Percentiles rank a stretch among this genome's conserved stretches.
Evolutionary conservation across 2,329 filamentous ascomycete genomes (phyloP).

Genomic region (Talaromyces sp.): DNA sequence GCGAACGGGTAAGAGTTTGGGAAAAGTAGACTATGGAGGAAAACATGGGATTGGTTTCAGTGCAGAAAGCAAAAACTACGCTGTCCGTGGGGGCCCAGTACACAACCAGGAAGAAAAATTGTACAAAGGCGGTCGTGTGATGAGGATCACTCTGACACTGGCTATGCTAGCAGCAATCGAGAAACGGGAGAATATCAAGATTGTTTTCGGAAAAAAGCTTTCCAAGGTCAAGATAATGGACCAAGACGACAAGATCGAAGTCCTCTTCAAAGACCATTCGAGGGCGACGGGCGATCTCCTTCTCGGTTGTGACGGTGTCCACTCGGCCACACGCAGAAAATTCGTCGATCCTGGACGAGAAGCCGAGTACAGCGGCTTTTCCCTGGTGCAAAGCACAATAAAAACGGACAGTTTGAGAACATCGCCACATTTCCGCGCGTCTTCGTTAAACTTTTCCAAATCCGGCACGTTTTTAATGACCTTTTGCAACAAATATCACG

Average conservation of each 20-base stretch:
- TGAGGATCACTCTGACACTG: conserved; percentile 36
- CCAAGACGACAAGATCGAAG: not conserved
- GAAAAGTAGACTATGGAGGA: conserved; percentile 33
- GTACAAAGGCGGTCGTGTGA: conserved; percentile 36
- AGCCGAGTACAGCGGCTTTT: conserved; percentile 37
- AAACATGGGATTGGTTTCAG: conserved; percentile 31
- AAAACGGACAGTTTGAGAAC: conserved; percentile 16
- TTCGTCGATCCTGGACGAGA: conserved; percentile 30
- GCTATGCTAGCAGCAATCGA: conserved; percentile 35
- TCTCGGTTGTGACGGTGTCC: conserved; percentile 37
- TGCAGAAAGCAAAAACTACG: not conserved
- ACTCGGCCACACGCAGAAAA: conserved; percentile 31
- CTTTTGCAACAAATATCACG: conserved; percentile 30
- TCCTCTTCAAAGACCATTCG: conserved; percentile 31
- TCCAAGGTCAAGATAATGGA: conserved; percentile 20
- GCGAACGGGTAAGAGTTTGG: conserved; percentile 33
- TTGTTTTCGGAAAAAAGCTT: conserved; percentile 39
- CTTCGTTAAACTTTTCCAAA: conserved; percentile 34
- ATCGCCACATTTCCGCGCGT: conserved; percentile 31
- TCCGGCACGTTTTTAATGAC: conserved; percentile 35
- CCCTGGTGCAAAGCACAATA: conserved; percentile 32
- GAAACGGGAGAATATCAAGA: conserved; percentile 28
- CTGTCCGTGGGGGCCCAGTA: not conserved
- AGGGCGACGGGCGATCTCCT: conserved; percentile 29
- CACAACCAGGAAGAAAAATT: conserved; percentile 14